Evolutionary conservation across 257 asterid species (phyloP).

Genomic region (Solanum neorickii): DNA sequence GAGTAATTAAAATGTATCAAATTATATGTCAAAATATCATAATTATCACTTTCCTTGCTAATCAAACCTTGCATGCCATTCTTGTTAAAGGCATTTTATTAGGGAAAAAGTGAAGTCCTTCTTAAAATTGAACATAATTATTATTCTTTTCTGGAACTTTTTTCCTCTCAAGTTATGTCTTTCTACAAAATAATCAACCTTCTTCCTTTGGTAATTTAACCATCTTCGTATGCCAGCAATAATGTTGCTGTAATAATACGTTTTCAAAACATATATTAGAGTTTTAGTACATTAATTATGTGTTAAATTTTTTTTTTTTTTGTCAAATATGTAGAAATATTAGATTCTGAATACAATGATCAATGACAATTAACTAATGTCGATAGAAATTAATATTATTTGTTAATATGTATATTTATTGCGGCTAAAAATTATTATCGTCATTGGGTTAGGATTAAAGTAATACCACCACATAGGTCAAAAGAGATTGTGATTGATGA

Average conservation of each 20-base stretch:
- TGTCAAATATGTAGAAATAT: background rate
- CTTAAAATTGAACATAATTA: background rate
- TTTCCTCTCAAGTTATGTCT: background rate
- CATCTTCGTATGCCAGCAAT: background rate
- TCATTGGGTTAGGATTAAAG: background rate
- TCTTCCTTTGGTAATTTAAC: background rate
- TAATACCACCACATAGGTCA: background rate
- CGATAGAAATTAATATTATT: too few species aligned
- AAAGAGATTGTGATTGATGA: background rate
- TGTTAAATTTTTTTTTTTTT: background rate
- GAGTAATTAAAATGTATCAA: background rate
- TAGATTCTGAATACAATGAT: background rate
- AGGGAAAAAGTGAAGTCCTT: background rate
- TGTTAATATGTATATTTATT: too few species aligned
- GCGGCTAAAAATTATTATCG: fast-evolving
- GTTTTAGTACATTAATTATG: background rate
- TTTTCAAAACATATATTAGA: background rate
- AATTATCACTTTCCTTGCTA: background rate
- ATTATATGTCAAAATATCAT: background rate
- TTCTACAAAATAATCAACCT: background rate
- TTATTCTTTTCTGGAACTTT: background rate
- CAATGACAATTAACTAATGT: too few species aligned
- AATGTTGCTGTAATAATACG: background rate
- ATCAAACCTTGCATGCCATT: background rate
- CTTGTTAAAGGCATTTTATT: background rate